A percentile compares a stretch with the other conserved stretches of the same genome.
Conservation (phyloP, 768 basidiomycete species). For the Hemileccinum rubropunctum region DNA sequence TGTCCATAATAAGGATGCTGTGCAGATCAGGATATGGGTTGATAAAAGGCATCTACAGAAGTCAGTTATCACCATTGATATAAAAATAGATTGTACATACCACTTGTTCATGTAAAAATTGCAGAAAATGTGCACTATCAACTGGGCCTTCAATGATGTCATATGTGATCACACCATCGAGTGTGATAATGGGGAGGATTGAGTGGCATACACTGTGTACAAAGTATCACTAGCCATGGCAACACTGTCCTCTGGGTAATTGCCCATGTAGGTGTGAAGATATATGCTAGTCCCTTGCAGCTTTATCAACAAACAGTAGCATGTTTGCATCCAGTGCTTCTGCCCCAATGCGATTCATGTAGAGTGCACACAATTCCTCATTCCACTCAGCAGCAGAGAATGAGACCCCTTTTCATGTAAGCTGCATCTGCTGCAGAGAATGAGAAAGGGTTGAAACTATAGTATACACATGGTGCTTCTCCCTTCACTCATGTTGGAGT, state of each 20-base stretch:
- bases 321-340: conserved; percentile 17
- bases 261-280: background rate
- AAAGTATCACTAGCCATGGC: conserved; percentile 7
- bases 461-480: no score
- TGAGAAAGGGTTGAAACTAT: no score
- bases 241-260: background rate
- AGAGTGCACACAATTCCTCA: conserved; percentile 4
- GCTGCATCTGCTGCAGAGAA: no score
- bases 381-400: conserved; percentile 13
- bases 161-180: conserved; percentile 19
- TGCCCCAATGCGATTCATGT: conserved; percentile 11
- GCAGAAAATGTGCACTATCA: conserved; percentile 3
- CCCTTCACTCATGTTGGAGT: no score
- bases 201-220: conserved; percentile 6
- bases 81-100: background rate
- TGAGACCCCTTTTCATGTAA: conserved; percentile 16
- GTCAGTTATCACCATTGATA: background rate
- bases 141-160: conserved; percentile 18
- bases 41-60: background rate
- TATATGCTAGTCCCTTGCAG: conserved; percentile 11
- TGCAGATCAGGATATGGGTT: background rate
- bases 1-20: conserved; percentile 22
- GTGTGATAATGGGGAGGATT: conserved; percentile 14
- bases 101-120: conserved; percentile 8
- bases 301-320: conserved; percentile 21